Conservation (phyloP, 73 alveolate species). For the Paramecium tetraurelia region DNA sequence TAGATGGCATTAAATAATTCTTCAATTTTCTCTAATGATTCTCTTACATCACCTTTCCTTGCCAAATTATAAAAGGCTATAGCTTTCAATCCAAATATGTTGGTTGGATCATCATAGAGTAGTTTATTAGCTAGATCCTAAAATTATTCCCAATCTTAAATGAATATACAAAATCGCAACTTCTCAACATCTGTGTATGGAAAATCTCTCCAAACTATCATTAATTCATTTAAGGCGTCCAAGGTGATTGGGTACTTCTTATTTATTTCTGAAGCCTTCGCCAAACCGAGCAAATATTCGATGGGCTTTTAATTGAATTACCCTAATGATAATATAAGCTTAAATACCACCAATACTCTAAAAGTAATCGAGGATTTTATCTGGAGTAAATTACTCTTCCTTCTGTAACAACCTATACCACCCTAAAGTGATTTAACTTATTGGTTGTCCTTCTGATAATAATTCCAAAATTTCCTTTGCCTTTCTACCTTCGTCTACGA, state of each 20-base stretch:
- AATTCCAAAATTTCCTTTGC: slow-evolving; percentile 62
- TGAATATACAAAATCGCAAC: slow-evolving; percentile 76
- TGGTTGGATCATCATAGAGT: slow-evolving; percentile 69
- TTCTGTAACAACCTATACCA: slow-evolving; percentile 68
- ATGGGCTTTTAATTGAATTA: slow-evolving; percentile 68
- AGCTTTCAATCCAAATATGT: slow-evolving; percentile 82
- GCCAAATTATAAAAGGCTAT: slow-evolving; percentile 82
- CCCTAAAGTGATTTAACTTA: slow-evolving; percentile 33
- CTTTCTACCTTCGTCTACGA: slow-evolving; percentile 56
- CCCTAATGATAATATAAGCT: slow-evolving; percentile 58
- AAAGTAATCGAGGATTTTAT: slow-evolving; percentile 68
- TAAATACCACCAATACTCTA: slow-evolving; percentile 75
- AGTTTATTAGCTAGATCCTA: slow-evolving; percentile 79
- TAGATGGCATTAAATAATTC: slow-evolving; percentile 83
- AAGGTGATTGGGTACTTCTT: slow-evolving; percentile 78
- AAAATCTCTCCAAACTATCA: slow-evolving; percentile 74
- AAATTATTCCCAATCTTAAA: slow-evolving; percentile 90
- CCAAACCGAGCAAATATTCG: slow-evolving; percentile 81
- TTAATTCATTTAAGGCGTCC: slow-evolving; percentile 78
- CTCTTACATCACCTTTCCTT: slow-evolving; percentile 90
- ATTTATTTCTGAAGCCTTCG: slow-evolving; percentile 72
- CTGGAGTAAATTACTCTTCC: slow-evolving; percentile 59
- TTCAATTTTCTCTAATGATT: slow-evolving; percentile 86
- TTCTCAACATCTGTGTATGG: slow-evolving; percentile 80
- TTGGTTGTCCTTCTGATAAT: slow-evolving; percentile 36